Percentiles rank a stretch among this genome's conserved stretches.
These are phyloP conservation scores for Trametes versicolor DNA, from an alignment of 1,284 basidiomycete genomes.

Conservation along the genomic window DNA sequence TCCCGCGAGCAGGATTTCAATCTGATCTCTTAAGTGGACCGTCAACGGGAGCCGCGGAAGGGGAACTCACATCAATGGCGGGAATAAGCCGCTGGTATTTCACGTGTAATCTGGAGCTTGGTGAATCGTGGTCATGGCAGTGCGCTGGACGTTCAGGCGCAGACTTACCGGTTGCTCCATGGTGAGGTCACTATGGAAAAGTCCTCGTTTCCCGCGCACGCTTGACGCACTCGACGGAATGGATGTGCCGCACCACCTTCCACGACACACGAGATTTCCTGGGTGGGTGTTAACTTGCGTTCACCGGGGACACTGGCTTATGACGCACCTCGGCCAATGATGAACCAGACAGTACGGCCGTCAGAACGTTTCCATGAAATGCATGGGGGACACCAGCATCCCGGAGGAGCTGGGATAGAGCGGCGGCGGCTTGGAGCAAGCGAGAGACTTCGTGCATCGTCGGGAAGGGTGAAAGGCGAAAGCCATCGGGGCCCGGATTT, in stretches of 20 bases:
- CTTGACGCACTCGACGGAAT: slow-evolving; percentile 65
- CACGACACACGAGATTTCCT: slow-evolving; percentile 69
- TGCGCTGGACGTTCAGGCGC: slow-evolving; percentile 10
- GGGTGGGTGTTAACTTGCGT: slow-evolving; percentile 20
- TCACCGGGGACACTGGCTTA: slow-evolving; percentile 11
- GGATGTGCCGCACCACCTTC: slow-evolving; percentile 60
- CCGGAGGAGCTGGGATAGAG: slow-evolving; percentile 64
- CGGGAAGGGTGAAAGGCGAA: slow-evolving; percentile 33
- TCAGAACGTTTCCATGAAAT: slow-evolving; percentile 72
- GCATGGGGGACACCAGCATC: slow-evolving; percentile 67
- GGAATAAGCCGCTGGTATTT: slow-evolving; percentile 50
- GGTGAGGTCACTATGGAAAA: slow-evolving; percentile 57
- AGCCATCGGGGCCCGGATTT: slow-evolving; percentile 38
- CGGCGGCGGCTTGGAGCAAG: slow-evolving; percentile 68
- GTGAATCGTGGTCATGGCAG: slow-evolving; percentile 25
- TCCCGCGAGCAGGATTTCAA: slow-evolving; percentile 82
- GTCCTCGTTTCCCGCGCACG: slow-evolving; percentile 53
- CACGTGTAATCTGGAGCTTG: slow-evolving; percentile 46
- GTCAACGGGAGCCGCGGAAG: slow-evolving; percentile 13
- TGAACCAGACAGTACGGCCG: slow-evolving; percentile 64
- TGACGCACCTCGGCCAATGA: slow-evolving; percentile 63
- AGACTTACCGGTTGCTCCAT: slow-evolving; percentile 61
- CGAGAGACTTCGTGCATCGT: slow-evolving; percentile 71
- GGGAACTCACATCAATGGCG: slow-evolving; percentile 46
- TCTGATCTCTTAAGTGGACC: slow-evolving; percentile 52